phyloP scores from a whole-genome alignment of 2,329 filamentous ascomycete species.

The Aspergillus pseudoterreus region DNA sequence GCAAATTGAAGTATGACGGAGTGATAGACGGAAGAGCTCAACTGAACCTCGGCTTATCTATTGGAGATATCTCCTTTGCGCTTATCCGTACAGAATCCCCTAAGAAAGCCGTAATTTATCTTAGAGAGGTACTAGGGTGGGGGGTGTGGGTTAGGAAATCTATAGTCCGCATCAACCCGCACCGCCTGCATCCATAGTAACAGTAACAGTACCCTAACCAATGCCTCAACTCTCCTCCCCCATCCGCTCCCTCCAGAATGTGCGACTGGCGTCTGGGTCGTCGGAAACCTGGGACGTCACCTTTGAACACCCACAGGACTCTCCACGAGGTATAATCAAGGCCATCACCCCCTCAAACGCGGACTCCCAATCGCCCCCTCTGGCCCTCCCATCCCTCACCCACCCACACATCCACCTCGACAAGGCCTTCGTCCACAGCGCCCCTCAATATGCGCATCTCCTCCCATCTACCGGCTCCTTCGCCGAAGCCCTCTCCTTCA shows the following conservation, averaged over 20 bases:
- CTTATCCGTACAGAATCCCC: too few relatives aligned
- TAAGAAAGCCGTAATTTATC: too few relatives aligned
- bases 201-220: too few relatives aligned
- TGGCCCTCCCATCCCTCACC: slow-evolving; percentile 56
- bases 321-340: not conserved
- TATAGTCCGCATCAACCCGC: too few relatives aligned
- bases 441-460: slow-evolving; percentile 53
- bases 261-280: slow-evolving; percentile 27
- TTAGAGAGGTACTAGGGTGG: too few relatives aligned
- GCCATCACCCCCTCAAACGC: slow-evolving; percentile 25
- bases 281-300: slow-evolving; percentile 31
- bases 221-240: not conserved
- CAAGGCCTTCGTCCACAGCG: slow-evolving; percentile 40
- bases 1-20: too few relatives aligned
- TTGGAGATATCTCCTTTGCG: too few relatives aligned
- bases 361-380: slow-evolving; percentile 14
- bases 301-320: slow-evolving; percentile 11
- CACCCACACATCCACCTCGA: slow-evolving; percentile 73
- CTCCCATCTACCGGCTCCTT: slow-evolving; percentile 60
- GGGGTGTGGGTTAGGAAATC: too few relatives aligned
- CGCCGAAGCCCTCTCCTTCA: slow-evolving; percentile 60
- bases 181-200: too few relatives aligned
- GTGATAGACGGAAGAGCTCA: too few relatives aligned
- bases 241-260: slow-evolving; percentile 16
- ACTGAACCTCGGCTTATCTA: too few relatives aligned